Conservation (phyloP, 2,329 filamentous ascomycete genomes). For the Microdochium trichocladiopsis region DNA sequence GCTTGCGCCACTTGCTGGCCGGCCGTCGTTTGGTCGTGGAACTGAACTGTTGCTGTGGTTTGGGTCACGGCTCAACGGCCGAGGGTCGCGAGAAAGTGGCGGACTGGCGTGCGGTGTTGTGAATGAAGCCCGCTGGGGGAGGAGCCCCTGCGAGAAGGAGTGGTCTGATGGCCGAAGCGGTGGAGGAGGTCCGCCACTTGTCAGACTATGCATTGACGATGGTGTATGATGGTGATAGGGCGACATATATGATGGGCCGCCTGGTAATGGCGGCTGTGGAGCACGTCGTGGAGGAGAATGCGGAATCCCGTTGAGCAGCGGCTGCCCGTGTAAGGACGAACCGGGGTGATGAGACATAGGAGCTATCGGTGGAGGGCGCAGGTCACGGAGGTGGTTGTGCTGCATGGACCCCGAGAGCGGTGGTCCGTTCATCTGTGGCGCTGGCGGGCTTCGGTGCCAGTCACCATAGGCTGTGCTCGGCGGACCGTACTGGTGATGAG, state of each 20-base stretch:
- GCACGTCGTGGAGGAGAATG: slow-evolving; percentile 41
- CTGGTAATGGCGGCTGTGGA: slow-evolving; percentile 26
- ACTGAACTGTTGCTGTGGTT: slow-evolving; percentile 19
- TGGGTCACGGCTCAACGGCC: slow-evolving; percentile 20
- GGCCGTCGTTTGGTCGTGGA: slow-evolving; percentile 22
- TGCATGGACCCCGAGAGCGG: slow-evolving; percentile 17
- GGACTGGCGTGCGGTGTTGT: slow-evolving; percentile 37
- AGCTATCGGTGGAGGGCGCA: slow-evolving; percentile 41
- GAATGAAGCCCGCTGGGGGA: slow-evolving; percentile 32
- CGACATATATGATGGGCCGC: slow-evolving; percentile 30
- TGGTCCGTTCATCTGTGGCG: slow-evolving; percentile 45
- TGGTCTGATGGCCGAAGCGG: slow-evolving; percentile 35
- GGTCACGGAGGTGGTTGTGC: slow-evolving; percentile 29
- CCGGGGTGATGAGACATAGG: slow-evolving; percentile 34
- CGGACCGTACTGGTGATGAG: slow-evolving; percentile 30
- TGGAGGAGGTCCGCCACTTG: slow-evolving; percentile 32
- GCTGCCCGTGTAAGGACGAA: slow-evolving; percentile 33
- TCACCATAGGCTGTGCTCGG: slow-evolving; percentile 30
- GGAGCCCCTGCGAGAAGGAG: slow-evolving; percentile 35
- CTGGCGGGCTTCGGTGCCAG: slow-evolving; percentile 44
- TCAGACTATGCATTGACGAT: slow-evolving; percentile 18
- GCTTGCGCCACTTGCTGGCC: slow-evolving; percentile 57
- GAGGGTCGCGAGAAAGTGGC: slow-evolving; percentile 32
- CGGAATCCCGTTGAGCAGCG: slow-evolving; percentile 37
- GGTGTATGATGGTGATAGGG: slow-evolving; percentile 23